These are phyloP conservation scores for Closterium sp. DNA, from an alignment of 139 green algal genomes.

Conservation along the genomic window DNA sequence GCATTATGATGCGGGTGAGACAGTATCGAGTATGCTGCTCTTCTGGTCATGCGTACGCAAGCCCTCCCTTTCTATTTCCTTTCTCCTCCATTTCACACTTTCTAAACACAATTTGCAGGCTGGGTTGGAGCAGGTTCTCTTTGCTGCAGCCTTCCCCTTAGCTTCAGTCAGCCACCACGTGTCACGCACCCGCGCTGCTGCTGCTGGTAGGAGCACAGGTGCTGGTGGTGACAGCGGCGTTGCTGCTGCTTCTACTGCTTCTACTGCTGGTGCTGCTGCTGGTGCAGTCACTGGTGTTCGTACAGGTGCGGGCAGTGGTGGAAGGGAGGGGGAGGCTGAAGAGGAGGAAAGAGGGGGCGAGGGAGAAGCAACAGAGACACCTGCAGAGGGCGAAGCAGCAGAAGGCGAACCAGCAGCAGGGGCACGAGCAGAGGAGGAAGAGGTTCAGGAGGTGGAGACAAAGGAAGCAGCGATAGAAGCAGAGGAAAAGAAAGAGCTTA, in stretches of 20 bases:
- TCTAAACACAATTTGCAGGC: not conserved
- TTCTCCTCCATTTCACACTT: not conserved
- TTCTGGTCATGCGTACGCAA: too few species aligned
- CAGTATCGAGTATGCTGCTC: too few species aligned
- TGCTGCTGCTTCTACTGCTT: not conserved
- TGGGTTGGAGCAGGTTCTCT: not conserved
- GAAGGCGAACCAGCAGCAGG: not conserved
- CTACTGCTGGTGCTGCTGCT: not conserved
- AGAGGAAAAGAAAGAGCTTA: not conserved
- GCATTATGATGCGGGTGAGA: too few species aligned
- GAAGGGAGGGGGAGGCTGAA: not conserved
- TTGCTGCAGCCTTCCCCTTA: not conserved
- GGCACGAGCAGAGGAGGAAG: not conserved
- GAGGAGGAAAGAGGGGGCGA: not conserved
- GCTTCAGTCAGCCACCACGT: not conserved
- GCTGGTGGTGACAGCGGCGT: not conserved
- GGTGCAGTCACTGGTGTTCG: too few species aligned
- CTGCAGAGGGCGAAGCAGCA: not conserved
- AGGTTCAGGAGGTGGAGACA: not conserved
- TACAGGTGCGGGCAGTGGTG: not conserved
- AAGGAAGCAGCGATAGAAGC: not conserved
- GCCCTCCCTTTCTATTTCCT: too few species aligned
- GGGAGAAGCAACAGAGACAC: not conserved
- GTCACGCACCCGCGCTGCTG: not conserved
- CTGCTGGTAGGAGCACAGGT: not conserved